Conservation (phyloP, 2,329 filamentous ascomycete species). For the Fusarium marasasianum region DNA sequence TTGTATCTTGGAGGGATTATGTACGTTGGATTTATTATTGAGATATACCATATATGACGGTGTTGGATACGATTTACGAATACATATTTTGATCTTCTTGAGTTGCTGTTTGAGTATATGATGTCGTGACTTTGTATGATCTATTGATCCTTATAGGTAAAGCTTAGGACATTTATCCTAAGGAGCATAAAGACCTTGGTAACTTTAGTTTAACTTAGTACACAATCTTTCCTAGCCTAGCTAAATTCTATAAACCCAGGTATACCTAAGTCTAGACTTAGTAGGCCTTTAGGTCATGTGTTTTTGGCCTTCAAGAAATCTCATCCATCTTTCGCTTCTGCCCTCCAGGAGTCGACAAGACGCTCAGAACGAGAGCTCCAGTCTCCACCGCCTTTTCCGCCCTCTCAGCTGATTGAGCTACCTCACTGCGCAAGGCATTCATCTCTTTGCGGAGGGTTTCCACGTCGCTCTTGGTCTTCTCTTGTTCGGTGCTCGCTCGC, state of each 20-base stretch:
- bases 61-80: slow-evolving; percentile 10
- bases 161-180: not conserved
- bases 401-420: not conserved
- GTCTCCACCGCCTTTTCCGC: not conserved
- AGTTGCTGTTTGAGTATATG: not conserved
- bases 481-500: not conserved
- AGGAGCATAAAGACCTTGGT: fast-evolving
- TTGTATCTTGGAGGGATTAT: not conserved
- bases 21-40: not conserved
- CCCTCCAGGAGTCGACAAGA: not conserved
- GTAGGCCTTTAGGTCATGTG: not conserved
- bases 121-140: not conserved
- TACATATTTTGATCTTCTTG: not conserved
- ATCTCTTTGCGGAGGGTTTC: not conserved
- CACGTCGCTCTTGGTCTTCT: fast-evolving
- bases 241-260: not conserved
- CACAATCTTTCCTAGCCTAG: too few relatives aligned
- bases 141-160: not conserved
- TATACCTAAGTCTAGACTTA: not conserved
- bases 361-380: fast-evolving
- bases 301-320: not conserved
- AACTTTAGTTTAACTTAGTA: not conserved
- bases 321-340: not conserved
- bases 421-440: fast-evolving
- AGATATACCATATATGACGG: not conserved